Percentiles rank a stretch among this genome's conserved stretches.
Conservation (phyloP, 169 alveolate species). For the Plasmodium gallinaceum region DNA sequence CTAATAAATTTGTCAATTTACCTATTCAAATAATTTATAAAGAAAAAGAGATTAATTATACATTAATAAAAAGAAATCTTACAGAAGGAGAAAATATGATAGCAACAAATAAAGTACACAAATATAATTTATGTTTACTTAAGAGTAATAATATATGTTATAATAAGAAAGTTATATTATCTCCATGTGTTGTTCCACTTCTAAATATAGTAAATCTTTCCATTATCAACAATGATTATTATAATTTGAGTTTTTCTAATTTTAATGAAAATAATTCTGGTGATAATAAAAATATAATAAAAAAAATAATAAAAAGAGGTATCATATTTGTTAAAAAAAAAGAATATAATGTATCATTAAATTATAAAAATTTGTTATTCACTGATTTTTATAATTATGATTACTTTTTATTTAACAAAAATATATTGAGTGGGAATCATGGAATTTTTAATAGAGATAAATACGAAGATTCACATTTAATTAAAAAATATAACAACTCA, state of each 20-base stretch:
- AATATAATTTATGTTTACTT: constrained; percentile 3
- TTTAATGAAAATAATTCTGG: neutral
- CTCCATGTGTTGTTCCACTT: neutral
- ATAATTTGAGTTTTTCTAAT: neutral
- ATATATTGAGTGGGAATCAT: too few species aligned
- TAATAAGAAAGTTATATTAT: constrained; percentile 3
- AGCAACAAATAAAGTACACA: constrained; percentile 6
- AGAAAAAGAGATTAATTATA: constrained; percentile 30
- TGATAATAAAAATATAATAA: constrained; percentile 13
- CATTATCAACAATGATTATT: neutral
- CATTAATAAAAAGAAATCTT: constrained; percentile 3
- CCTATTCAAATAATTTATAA: constrained; percentile 66
- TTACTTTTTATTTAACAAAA: too few species aligned
- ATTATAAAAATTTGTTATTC: too few species aligned
- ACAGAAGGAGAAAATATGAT: neutral
- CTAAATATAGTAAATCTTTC: neutral
- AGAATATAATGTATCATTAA: constrained; percentile 11
- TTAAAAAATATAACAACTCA: too few species aligned
- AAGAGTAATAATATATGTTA: constrained; percentile 25
- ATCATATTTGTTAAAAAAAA: constrained; percentile 64
- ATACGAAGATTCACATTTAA: too few species aligned
- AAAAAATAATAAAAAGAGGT: constrained; percentile 59
- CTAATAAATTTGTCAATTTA: constrained; percentile 46
- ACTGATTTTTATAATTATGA: too few species aligned
- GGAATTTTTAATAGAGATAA: too few species aligned